Percentiles rank a stretch among this genome's conserved stretches.
phyloP scores from a whole-genome alignment of 2,329 filamentous ascomycete species.

The Talaromyces sp. region DNA sequence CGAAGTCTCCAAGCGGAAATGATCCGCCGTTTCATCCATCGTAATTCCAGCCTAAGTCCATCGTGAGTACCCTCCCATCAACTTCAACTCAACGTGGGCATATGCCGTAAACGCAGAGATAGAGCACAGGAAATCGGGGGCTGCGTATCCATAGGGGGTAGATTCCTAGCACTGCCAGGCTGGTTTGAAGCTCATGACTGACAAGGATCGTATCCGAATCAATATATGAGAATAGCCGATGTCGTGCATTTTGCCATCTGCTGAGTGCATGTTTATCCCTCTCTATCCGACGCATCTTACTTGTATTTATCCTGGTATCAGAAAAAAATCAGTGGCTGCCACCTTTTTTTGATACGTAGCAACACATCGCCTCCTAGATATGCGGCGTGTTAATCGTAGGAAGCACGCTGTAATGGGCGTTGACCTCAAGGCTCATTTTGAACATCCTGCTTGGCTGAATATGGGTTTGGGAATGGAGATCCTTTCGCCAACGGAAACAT shows the following conservation, averaged over 20 bases:
- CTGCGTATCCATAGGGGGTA: conserved; percentile 23
- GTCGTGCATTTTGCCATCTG: conserved; percentile 43
- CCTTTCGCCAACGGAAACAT: too few relatives aligned
- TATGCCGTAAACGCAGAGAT: conserved; percentile 51
- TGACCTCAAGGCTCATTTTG: background rate
- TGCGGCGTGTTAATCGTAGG: background rate
- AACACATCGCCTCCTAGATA: background rate
- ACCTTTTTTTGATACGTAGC: background rate
- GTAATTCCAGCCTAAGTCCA: too few relatives aligned
- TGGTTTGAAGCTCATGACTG: conserved; percentile 45
- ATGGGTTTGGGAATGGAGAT: background rate
- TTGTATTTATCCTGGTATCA: conserved; percentile 28
- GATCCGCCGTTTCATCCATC: too few relatives aligned
- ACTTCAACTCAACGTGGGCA: conserved; percentile 53
- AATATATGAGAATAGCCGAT: conserved; percentile 38
- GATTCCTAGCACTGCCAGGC: conserved; percentile 43
- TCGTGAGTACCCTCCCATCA: conserved; percentile 29
- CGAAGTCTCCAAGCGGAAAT: background rate
- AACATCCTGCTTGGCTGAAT: background rate
- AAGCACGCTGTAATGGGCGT: background rate
- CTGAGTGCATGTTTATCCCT: conserved; percentile 27
- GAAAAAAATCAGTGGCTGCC: background rate
- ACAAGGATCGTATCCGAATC: conserved; percentile 45
- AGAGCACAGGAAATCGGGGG: conserved; percentile 46
- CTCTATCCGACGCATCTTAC: conserved; percentile 28